Conservation (phyloP, 169 alveolate species). For the Prorocentrum cordatum region DNA sequence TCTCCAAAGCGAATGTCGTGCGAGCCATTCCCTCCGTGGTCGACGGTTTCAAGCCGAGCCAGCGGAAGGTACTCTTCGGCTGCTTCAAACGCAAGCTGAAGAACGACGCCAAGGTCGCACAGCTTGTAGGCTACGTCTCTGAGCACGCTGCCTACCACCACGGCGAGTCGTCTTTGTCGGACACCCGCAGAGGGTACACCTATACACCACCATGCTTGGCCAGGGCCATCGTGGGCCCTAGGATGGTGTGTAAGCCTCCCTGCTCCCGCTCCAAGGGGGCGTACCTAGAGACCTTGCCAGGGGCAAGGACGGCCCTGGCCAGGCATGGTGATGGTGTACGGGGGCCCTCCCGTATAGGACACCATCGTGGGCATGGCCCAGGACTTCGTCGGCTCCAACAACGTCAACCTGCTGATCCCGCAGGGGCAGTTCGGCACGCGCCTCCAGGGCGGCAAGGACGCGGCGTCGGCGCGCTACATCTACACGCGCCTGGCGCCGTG, state of each 20-base stretch:
- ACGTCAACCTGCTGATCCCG: constrained; percentile 80
- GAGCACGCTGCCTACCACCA: constrained; percentile 99
- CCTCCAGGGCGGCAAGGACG: constrained; percentile 76
- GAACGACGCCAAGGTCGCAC: constrained; percentile 92
- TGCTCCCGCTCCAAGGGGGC: too few relatives aligned
- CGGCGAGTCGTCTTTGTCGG: constrained; percentile 91
- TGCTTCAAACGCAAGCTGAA: constrained; percentile 91
- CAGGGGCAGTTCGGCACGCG: constrained; percentile 99
- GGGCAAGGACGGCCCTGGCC: too few relatives aligned
- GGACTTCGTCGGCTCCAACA: constrained; percentile 95
- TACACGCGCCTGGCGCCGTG: constrained; percentile 81
- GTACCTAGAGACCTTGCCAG: too few relatives aligned
- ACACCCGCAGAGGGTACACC: too few relatives aligned
- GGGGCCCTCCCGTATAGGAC: too few relatives aligned
- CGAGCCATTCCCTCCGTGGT: constrained; percentile 95
- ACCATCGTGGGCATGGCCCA: constrained; percentile 99
- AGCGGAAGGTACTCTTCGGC: constrained; percentile 88
- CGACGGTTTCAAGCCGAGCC: constrained; percentile 99
- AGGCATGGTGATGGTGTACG: too few relatives aligned
- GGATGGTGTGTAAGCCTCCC: too few relatives aligned
- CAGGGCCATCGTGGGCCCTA: too few relatives aligned
- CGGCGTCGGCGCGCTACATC: constrained; percentile 82
- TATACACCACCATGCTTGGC: too few relatives aligned
- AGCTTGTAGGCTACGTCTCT: constrained; percentile 90
- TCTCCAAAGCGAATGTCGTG: constrained; percentile 79